Conservation (phyloP, 2,329 filamentous ascomycete genomes). For the Exophiala dermatitidis region DNA sequence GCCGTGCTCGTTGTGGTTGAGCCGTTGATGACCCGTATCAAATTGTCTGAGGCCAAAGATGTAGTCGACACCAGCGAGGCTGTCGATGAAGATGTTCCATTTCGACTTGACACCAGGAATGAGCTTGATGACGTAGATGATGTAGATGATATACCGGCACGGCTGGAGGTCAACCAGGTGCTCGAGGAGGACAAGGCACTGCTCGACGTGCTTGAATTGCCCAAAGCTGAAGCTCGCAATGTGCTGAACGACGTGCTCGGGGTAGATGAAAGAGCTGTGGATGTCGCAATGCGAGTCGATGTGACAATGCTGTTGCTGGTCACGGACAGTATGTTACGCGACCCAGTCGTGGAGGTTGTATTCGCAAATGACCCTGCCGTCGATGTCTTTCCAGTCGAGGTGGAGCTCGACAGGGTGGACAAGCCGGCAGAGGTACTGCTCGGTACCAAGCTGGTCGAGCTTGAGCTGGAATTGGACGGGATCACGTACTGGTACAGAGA, state of each 20-base stretch:
- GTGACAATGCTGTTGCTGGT: not conserved
- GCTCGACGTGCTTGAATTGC: too few species aligned
- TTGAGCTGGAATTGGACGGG: constrained; percentile 11
- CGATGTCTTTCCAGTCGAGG: not conserved
- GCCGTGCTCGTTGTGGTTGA: not conserved
- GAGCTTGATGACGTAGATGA: not conserved
- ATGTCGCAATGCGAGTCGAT: not conserved
- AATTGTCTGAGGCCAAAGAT: not conserved
- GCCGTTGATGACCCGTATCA: not conserved
- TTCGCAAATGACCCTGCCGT: not conserved
- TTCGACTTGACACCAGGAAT: not conserved
- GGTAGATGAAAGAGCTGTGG: not conserved
- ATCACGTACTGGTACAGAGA: constrained; percentile 20
- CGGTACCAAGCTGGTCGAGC: not conserved
- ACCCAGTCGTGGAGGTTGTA: not conserved
- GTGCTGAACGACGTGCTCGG: not conserved
- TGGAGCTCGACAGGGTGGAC: not conserved
- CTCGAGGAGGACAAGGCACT: too few species aligned
- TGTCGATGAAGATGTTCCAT: not conserved
- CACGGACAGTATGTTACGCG: not conserved
- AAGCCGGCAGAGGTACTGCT: not conserved
- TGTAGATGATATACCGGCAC: not conserved
- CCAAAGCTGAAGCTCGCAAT: not conserved
- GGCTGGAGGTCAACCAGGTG: too few species aligned
- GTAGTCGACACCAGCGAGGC: not conserved